Evolutionary conservation across 2,329 filamentous ascomycete species (phyloP), one percentile per base, ranked within the genome.

Genomic region (Sodiomyces alkalinus): DNA sequence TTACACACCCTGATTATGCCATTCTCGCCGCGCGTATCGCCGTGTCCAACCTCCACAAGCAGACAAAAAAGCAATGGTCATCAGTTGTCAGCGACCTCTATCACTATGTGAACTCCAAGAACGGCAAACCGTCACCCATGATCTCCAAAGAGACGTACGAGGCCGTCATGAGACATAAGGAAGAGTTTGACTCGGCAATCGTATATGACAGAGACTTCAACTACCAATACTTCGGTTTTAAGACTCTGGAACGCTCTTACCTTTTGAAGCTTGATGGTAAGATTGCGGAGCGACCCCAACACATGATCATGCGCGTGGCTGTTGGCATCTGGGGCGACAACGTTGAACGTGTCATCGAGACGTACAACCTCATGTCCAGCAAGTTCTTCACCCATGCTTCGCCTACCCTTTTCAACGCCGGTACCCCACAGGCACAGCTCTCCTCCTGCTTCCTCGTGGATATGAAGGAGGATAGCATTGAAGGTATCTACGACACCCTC

Each of bases 21-120:
- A 92, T 96, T 52, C 83, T 98, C 34, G 90, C 90, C 40, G 90
- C 90, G 41, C 86, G 90, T 60, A 96, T 98, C 51, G 90, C 90
- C 43, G 90, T 98, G 31, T 98, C 90, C 49, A 98, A 98, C 64
- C 79, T 98, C 34, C 90, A 98, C 76, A 98, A 98, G 64, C 90
- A 98, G 69, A 98, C 90, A 40, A 96, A 96, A 73, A 98, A 98
- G 69, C 87, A 96, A 53, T 98, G 92, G 65, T 96, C 90, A n/a
- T 67, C 82, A 27, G 90, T 98, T 34, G 71, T 98, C 44, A 77
- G 74, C 45, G 90, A 98, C 47, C 74, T 98, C 22, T 94, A 87
- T 62, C 70, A 90, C 63, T 98, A 94, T 56, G 64, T 92, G 56
- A 98, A 98, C 63, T 85, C 87, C 37, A 92, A 82, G 62, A 98